Evolutionary conservation across 129 eudicot species (phyloP).

Genomic region (Apium graveolens): DNA sequence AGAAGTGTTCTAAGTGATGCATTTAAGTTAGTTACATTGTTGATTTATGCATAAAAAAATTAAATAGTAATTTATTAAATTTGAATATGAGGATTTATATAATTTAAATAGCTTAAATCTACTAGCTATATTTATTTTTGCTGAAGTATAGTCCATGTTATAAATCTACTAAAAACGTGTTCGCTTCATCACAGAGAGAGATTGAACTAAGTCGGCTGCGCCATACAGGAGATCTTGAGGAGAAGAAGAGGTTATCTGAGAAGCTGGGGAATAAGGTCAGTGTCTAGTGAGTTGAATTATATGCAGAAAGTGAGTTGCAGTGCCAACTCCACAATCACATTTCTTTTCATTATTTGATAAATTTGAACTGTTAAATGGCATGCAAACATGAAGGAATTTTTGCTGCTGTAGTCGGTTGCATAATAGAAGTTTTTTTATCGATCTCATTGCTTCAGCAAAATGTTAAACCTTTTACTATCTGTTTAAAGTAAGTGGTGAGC

Average conservation of each 20-base stretch:
- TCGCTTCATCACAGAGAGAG: conserved; percentile 38
- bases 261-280: conserved; percentile 57
- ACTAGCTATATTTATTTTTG: background rate
- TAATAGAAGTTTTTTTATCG: background rate
- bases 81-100: background rate
- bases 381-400: background rate
- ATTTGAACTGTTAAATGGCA: background rate
- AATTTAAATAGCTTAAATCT: background rate
- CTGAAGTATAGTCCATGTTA: background rate
- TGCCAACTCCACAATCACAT: background rate
- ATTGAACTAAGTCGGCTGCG: conserved; percentile 62
- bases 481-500: background rate
- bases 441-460: background rate
- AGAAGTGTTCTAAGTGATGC: background rate
- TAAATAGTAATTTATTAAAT: background rate
- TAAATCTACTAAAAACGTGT: background rate
- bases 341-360: background rate
- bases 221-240: conserved; percentile 66
- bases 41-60: background rate
- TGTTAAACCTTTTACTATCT: background rate
- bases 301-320: background rate
- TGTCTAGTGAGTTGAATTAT: background rate
- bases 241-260: conserved; percentile 57
- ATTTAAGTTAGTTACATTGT: background rate
- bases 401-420: background rate